These are phyloP conservation scores for Debaryomyces singareniensis DNA, from an alignment of 1,139 yeast species.

Conservation along the genomic window DNA sequence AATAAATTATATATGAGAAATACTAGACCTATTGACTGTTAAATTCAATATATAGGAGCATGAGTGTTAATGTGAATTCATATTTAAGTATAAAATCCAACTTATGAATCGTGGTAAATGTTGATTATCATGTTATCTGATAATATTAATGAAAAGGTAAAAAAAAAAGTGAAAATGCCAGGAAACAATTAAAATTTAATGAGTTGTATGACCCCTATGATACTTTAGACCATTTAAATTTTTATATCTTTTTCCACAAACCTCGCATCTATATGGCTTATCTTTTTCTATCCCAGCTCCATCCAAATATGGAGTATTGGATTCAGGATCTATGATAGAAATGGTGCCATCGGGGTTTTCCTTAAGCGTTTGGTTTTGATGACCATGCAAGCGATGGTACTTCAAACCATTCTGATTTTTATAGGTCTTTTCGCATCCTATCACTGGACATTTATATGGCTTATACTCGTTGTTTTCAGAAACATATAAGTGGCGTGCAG, in stretches of 20 bases:
- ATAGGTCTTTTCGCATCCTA: constrained; percentile 96
- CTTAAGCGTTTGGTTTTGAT: constrained; percentile 87
- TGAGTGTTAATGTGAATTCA: too few relatives aligned
- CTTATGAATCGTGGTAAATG: too few relatives aligned
- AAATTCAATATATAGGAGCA: too few relatives aligned
- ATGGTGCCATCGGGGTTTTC: constrained; percentile 92
- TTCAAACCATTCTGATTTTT: constrained; percentile 96
- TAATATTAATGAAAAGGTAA: constrained; percentile 1
- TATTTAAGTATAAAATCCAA: too few relatives aligned
- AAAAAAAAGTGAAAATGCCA: constrained; percentile 2
- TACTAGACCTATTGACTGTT: too few relatives aligned
- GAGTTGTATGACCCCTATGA: constrained; percentile 96
- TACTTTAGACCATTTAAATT: constrained; percentile 93
- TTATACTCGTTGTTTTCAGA: constrained; percentile 89
- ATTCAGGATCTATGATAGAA: constrained; percentile 88
- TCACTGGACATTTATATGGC: constrained; percentile 96
- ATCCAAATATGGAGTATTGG: constrained; percentile 85
- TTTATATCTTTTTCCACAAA: constrained; percentile 95
- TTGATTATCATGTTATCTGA: too few relatives aligned
- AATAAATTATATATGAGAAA: too few relatives aligned
- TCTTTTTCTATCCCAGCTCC: constrained; percentile 94
- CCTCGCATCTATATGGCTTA: constrained; percentile 97
- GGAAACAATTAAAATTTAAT: constrained; percentile 28
- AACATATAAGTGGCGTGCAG: constrained; percentile 88
- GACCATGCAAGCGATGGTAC: constrained; percentile 94